Percentiles rank a stretch among this genome's conserved stretches.
Evolutionary conservation across 1,284 basidiomycete species (phyloP).

Genomic region (Mycosarcoma mackinlayi): DNA sequence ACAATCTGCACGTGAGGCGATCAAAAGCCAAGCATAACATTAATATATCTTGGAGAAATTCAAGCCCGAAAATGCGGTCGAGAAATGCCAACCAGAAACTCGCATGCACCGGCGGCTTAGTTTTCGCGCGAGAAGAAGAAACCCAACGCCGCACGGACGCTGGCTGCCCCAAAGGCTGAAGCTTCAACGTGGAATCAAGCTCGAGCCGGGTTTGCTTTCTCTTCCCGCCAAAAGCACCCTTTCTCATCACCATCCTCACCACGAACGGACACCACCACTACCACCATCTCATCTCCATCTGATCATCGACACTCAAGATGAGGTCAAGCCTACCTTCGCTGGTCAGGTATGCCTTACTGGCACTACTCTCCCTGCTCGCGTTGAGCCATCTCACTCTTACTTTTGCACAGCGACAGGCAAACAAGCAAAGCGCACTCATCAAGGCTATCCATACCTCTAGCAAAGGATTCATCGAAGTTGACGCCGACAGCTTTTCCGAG

Average conservation of each 20-base stretch:
- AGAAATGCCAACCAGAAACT: neutral
- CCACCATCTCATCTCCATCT: neutral
- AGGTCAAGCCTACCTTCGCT: conserved; percentile 3
- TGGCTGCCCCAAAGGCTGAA: no score
- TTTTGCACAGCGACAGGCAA: conserved; percentile 14
- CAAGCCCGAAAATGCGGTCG: neutral
- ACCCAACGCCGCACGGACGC: conserved; percentile 19
- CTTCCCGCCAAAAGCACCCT: neutral
- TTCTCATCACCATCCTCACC: no score
- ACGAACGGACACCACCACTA: no score
- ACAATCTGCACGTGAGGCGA: no score
- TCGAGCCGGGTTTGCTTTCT: no score
- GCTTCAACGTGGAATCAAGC: conserved; percentile 28
- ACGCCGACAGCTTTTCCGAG: conserved; percentile 22
- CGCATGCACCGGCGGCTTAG: no score
- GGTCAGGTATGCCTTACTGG: conserved; percentile 16
- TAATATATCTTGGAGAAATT: no score
- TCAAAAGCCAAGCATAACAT: no score
- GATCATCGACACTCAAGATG: conserved; percentile 7
- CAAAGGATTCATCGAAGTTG: conserved; percentile 38
- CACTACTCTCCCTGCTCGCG: conserved; percentile 22
- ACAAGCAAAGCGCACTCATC: conserved; percentile 26
- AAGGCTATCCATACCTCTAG: conserved; percentile 26
- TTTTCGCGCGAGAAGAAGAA: conserved; percentile 33
- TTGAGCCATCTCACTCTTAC: conserved; percentile 8